Evolutionary conservation across 2,329 filamentous ascomycete species (phyloP).

Genomic region (Xylariomycetidae sp.): DNA sequence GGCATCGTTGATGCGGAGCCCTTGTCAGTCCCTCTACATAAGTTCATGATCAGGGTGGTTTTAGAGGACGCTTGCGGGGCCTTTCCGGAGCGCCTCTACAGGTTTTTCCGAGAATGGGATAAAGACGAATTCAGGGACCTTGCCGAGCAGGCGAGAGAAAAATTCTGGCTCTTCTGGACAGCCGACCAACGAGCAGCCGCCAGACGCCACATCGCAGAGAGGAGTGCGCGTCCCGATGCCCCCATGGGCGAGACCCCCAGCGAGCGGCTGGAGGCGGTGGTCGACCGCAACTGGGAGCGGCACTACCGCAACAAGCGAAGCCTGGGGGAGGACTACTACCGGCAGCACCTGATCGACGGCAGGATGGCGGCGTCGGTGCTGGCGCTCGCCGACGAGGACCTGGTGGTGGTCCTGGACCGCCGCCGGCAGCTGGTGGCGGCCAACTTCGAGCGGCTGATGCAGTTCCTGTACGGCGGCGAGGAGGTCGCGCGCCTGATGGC

Average conservation of each 20-base stretch:
- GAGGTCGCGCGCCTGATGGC: too few species aligned
- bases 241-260: too few species aligned
- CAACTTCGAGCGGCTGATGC: constrained; percentile 9
- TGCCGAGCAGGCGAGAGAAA: constrained; percentile 1
- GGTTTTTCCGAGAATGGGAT: too few species aligned
- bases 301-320: constrained; percentile 1
- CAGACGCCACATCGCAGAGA: neutral
- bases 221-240: constrained; percentile 4
- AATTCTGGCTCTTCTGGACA: constrained; percentile 1
- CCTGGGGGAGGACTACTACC: constrained; percentile 7
- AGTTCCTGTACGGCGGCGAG: constrained; percentile 3
- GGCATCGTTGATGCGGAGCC: too few species aligned
- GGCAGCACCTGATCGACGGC: constrained; percentile 7
- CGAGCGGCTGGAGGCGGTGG: too few species aligned
- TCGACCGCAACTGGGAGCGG: too few species aligned
- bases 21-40: too few species aligned
- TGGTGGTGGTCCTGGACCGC: constrained; percentile 7
- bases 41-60: too few species aligned
- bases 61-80: too few species aligned
- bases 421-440: constrained; percentile 11
- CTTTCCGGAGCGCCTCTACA: too few species aligned
- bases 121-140: too few species aligned
- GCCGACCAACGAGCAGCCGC: neutral
- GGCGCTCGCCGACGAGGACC: constrained; percentile 6
- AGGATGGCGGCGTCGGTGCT: constrained; percentile 4